Base-by-base conservation (phyloP, 352 stramenopile genomes). In the Phytophthora fragariaefolia region DNA sequence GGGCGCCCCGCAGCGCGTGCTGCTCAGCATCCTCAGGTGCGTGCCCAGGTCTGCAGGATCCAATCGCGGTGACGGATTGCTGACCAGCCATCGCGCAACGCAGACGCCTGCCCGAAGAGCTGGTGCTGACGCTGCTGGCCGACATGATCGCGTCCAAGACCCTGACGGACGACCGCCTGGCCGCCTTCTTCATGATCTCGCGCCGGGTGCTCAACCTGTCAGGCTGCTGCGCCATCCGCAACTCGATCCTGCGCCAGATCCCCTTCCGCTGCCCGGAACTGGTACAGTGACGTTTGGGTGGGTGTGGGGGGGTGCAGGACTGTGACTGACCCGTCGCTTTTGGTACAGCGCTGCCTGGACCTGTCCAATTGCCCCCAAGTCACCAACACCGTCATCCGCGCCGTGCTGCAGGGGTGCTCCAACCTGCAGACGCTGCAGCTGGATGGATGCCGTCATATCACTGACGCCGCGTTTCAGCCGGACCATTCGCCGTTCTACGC, bases 181-280 rank as follows among this genome's bases (percentile, higher is more conserved):
- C 82, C 26, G 79, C 85, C 24, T 96, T 96, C 69, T 94, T 94
- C 66, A 89, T 84, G 63, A 77, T 90, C 60, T 81, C 80, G 34
- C 85, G 85, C 15, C 82, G 77, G 58, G 88, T 94, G 26, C 77
- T 96, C 20, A 79, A 76, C 38, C 85, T 96, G 18, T 66, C 82
- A 12, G 82, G 82, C 59, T 96, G 89, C 69, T 83, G 73, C 27
- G 69, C 74, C 42, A 95, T 96, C 63, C 87, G 89, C 42, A 95
- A 96, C 64, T 96, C 89, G 60, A 89, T 95, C 36, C 60, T 96
- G 42, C 85, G 89, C 6, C 89, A 95, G 69, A 96, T 96, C 53
- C 89, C 89, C 6, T 88, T 90, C 49, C 85, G 85, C 30, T 95
- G 87, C 59, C 89, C 89, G 8, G 74, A 95, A 49, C 57, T 96